A percentile compares a stretch with the other conserved stretches of the same genome.
Evolutionary conservation across 192 early-diverging fungal genomes (phyloP).

Genomic region (Linnemannia hyalina): DNA sequence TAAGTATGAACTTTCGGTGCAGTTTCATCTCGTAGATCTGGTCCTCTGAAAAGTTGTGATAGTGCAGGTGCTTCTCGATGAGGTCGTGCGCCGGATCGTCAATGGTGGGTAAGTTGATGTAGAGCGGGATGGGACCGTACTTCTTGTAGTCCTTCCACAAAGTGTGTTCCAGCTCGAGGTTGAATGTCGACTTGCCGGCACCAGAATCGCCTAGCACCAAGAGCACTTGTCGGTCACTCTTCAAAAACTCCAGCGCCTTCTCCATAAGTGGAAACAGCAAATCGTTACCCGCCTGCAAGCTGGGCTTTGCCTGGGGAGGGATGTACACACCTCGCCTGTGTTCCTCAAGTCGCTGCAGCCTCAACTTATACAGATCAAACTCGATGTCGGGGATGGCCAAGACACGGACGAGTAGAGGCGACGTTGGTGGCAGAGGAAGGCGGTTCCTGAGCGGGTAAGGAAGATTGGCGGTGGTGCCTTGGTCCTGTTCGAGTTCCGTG

Average conservation of each 20-base stretch:
- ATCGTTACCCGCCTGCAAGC: background rate
- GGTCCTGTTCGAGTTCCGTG: background rate
- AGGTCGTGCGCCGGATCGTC: too few species aligned
- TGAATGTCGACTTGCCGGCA: slow-evolving; percentile 6
- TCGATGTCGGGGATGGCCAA: background rate
- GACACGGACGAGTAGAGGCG: background rate
- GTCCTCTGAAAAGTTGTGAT: too few species aligned
- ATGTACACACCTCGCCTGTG: background rate
- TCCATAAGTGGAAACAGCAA: background rate
- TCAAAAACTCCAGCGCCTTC: background rate
- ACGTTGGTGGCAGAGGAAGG: background rate
- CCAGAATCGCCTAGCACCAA: background rate
- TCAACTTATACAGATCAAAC: background rate
- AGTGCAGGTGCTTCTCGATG: too few species aligned
- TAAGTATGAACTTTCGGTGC: background rate
- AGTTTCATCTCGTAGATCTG: too few species aligned
- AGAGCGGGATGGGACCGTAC: background rate
- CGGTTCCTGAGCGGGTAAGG: background rate
- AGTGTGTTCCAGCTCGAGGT: background rate
- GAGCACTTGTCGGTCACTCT: slow-evolving; percentile 22
- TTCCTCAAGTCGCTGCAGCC: background rate
- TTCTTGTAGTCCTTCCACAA: background rate
- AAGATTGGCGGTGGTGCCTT: background rate
- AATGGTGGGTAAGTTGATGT: background rate
- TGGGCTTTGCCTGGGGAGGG: background rate